Conservation (phyloP, 352 stramenopile genomes). For the Globisporangium yorkense region DNA sequence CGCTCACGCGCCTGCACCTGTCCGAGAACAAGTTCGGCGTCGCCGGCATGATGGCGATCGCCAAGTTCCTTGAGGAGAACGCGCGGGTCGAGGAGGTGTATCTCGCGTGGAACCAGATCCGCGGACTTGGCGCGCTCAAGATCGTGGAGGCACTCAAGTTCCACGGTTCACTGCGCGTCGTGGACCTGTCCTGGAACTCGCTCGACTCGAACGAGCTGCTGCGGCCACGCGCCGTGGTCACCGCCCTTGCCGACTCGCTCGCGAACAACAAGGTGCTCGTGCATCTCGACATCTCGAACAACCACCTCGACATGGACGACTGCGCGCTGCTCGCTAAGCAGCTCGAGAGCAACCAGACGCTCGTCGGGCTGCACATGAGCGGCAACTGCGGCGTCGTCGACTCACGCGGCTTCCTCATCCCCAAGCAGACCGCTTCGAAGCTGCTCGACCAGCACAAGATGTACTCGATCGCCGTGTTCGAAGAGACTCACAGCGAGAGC, state of each 20-base stretch:
- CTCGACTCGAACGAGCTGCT: slow-evolving; percentile 49
- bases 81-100: slow-evolving; percentile 75
- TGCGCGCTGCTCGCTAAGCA: slow-evolving; percentile 53
- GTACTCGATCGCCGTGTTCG: slow-evolving; percentile 68
- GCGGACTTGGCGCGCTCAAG: slow-evolving; percentile 59
- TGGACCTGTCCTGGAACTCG: slow-evolving; percentile 76
- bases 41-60: slow-evolving; percentile 53
- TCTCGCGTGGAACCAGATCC: slow-evolving; percentile 69
- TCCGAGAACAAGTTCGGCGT: slow-evolving; percentile 69
- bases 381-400: slow-evolving; percentile 68
- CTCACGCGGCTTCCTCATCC: slow-evolving; percentile 58
- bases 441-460: slow-evolving; percentile 73
- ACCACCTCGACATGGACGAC: slow-evolving; percentile 56
- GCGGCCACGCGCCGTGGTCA: slow-evolving; percentile 37
- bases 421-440: slow-evolving; percentile 27
- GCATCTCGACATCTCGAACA: slow-evolving; percentile 72
- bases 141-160: slow-evolving; percentile 72
- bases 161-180: slow-evolving; percentile 57
- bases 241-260: slow-evolving; percentile 50
- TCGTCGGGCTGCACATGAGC: slow-evolving; percentile 71
- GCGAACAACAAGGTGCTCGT: slow-evolving; percentile 73
- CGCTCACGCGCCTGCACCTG: slow-evolving; percentile 53
- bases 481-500: slow-evolving; percentile 57
- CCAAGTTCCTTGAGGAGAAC: slow-evolving; percentile 70
- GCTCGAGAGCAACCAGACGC: slow-evolving; percentile 65